phyloP scores from a whole-genome alignment of 163 green algal species.

The Chloromonas sp. region DNA sequence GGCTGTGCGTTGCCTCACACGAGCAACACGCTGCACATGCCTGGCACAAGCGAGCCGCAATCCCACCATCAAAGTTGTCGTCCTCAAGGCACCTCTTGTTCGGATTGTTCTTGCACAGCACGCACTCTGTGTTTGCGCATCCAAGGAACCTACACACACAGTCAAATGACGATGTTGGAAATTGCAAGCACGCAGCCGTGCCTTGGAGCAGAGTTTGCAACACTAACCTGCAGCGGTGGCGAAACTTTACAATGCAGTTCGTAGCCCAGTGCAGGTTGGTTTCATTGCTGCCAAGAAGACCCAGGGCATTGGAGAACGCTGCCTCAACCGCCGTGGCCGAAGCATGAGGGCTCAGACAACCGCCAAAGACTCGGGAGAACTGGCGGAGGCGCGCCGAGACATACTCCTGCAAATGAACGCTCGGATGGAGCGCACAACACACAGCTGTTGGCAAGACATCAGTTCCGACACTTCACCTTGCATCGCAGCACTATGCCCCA shows the following conservation, averaged over 20 bases:
- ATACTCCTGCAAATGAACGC: neutral
- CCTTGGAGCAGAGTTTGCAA: neutral
- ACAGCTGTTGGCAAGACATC: too few relatives aligned
- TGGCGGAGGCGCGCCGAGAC: neutral
- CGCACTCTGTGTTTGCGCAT: constrained; percentile 39
- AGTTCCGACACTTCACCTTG: too few relatives aligned
- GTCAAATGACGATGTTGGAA: too few relatives aligned
- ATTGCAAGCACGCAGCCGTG: too few relatives aligned
- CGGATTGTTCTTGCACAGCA: constrained; percentile 69
- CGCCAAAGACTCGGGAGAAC: neutral
- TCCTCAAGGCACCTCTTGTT: constrained; percentile 49
- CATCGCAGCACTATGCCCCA: too few relatives aligned
- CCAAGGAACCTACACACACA: constrained; percentile 21
- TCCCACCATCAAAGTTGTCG: constrained; percentile 48
- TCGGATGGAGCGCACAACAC: too few relatives aligned
- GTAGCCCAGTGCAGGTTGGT: neutral
- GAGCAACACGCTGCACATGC: neutral
- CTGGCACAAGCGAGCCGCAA: neutral
- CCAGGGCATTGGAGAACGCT: neutral
- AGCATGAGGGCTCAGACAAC: neutral
- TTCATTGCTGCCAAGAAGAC: neutral
- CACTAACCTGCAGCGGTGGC: neutral
- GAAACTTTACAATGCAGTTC: neutral
- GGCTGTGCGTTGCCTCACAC: neutral
- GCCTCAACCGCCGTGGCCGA: neutral